These are phyloP conservation scores for Cutaneotrichosporon cyanovorans DNA, from an alignment of 1,284 basidiomycete species.

Conservation along the genomic window DNA sequence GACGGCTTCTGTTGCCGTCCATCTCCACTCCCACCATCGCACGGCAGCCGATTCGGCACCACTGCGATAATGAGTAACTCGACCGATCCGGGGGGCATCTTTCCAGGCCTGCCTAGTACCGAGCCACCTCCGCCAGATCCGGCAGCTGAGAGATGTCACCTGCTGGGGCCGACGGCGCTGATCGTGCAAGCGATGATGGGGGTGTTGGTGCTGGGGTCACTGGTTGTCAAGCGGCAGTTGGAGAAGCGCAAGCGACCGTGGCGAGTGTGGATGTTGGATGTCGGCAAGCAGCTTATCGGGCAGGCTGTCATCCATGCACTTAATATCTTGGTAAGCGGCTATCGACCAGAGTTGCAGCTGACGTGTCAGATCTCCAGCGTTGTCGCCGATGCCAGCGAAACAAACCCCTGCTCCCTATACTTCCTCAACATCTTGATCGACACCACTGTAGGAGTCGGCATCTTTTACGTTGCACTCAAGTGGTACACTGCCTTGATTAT, in stretches of 20 bases:
- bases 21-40: not conserved
- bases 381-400: slow-evolving; percentile 57
- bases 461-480: slow-evolving; percentile 75
- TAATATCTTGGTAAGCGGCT: slow-evolving; percentile 72
- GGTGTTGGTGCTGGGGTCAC: slow-evolving; percentile 70
- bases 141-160: slow-evolving; percentile 41
- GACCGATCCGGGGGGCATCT: not conserved
- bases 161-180: slow-evolving; percentile 48
- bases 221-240: slow-evolving; percentile 80
- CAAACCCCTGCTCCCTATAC: slow-evolving; percentile 83
- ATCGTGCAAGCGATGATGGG: slow-evolving; percentile 56
- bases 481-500: slow-evolving; percentile 61
- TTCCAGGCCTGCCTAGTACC: slow-evolving; percentile 41
- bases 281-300: slow-evolving; percentile 84
- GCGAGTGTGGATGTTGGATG: slow-evolving; percentile 84
- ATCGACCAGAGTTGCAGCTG: not conserved
- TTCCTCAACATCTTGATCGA: slow-evolving; percentile 92
- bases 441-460: slow-evolving; percentile 73
- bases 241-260: slow-evolving; percentile 80
- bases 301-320: slow-evolving; percentile 82
- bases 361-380: slow-evolving; percentile 42
- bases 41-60: not conserved
- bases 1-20: not conserved
- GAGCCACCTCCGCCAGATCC: slow-evolving; percentile 45
- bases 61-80: not conserved